Evolutionary conservation across 768 basidiomycete species (phyloP).

Genomic region (Boletus sp.): DNA sequence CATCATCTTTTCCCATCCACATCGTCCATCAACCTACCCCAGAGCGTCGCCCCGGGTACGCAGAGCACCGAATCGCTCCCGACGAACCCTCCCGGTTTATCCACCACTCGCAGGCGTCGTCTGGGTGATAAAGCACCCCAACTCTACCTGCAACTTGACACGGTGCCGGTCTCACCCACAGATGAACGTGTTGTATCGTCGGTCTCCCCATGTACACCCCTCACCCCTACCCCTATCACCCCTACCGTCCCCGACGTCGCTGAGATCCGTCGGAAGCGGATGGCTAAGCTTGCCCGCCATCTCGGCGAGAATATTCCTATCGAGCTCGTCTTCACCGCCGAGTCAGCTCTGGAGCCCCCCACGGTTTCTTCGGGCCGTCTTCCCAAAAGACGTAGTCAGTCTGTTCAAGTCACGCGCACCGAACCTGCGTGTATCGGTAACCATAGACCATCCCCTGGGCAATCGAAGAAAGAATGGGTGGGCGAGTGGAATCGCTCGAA

Average conservation of each 20-base stretch:
- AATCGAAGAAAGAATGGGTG: constrained; percentile 26
- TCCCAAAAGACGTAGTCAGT: constrained; percentile 14
- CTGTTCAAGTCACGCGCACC: constrained; percentile 7
- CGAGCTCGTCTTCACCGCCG: constrained; percentile 44
- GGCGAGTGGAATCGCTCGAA: constrained; percentile 41
- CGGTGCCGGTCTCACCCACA: constrained; percentile 7
- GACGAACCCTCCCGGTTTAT: constrained; percentile 19
- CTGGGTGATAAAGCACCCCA: constrained; percentile 15
- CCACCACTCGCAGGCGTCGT: constrained; percentile 8
- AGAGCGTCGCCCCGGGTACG: neutral
- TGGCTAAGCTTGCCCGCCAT: constrained; percentile 57
- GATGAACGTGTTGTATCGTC: constrained; percentile 5
- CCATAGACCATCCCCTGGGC: neutral
- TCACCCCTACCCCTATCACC: constrained; percentile 18
- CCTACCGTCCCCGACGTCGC: constrained; percentile 26
- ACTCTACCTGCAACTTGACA: constrained; percentile 24
- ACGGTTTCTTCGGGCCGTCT: neutral
- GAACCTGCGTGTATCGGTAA: neutral
- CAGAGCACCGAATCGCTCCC: constrained; percentile 11
- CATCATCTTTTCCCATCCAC: constrained; percentile 12
- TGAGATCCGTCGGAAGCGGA: constrained; percentile 42
- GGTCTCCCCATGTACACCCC: constrained; percentile 12
- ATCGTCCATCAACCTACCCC: constrained; percentile 17
- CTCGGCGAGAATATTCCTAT: constrained; percentile 58
- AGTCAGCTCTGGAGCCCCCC: neutral